Evolutionary conservation across 345 rosid genomes (phyloP).

Genomic region (Boechera retrofracta): DNA sequence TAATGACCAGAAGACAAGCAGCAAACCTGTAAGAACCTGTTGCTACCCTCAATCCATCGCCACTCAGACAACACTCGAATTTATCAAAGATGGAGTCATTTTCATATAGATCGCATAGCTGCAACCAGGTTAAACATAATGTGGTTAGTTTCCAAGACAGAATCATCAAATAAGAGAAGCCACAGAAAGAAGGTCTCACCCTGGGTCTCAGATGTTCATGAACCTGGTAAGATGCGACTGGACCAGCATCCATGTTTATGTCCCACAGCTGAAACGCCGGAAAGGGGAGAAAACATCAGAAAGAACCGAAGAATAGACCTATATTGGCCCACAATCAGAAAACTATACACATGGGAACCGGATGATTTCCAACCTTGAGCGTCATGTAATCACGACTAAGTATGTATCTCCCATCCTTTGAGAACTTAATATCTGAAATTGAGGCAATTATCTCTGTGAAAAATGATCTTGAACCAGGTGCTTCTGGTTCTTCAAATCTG

Average conservation of each 20-base stretch:
- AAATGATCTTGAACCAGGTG: constrained; percentile 90
- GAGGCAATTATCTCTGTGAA: constrained; percentile 99
- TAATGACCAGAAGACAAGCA: constrained; percentile 32
- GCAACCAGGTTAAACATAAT: constrained; percentile 32
- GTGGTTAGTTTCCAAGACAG: constrained; percentile 22
- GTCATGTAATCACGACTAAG: constrained; percentile 99
- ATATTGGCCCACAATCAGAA: constrained; percentile 9
- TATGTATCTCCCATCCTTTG: constrained; percentile 85
- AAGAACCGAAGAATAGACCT: constrained; percentile 4
- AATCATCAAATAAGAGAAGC: constrained; percentile 23
- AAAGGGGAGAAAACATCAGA: constrained; percentile 27
- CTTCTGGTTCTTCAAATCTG: constrained; percentile 98
- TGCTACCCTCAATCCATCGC: constrained; percentile 92
- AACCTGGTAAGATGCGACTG: constrained; percentile 94
- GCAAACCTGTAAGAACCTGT: constrained; percentile 97
- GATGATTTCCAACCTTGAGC: constrained; percentile 68
- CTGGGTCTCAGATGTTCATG: constrained; percentile 93
- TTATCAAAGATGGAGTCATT: constrained; percentile 99
- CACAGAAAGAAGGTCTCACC: constrained; percentile 50
- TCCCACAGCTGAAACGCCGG: constrained; percentile 73
- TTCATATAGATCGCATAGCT: constrained; percentile 98
- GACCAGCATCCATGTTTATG: constrained; percentile 99
- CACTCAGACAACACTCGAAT: constrained; percentile 96
- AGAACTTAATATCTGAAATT: constrained; percentile 93
- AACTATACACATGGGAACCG: constrained; percentile 26